Percentiles rank a stretch among this genome's conserved stretches.
phyloP scores from a whole-genome alignment of 2,329 filamentous ascomycete species.

The Penicillium italicum region DNA sequence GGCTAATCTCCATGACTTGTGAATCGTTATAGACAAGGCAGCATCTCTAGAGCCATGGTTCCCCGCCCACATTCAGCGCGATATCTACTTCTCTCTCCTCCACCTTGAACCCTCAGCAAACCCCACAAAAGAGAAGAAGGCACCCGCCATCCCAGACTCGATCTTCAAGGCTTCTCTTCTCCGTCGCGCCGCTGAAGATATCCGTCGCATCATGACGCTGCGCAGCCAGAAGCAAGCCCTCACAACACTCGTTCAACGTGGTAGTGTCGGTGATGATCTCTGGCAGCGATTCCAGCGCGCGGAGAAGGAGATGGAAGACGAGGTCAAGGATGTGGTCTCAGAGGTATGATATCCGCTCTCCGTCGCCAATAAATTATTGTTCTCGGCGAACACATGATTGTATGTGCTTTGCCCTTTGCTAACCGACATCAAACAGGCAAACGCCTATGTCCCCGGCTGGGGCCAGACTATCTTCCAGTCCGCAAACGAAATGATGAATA shows the following conservation, averaged over 20 bases:
- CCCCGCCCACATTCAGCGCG: slow-evolving; percentile 80
- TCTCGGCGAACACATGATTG: neutral
- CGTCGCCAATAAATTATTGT: neutral
- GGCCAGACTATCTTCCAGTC: slow-evolving; percentile 95
- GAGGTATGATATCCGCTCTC: slow-evolving; percentile 59
- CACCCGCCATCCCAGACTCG: slow-evolving; percentile 70
- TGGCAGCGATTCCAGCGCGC: slow-evolving; percentile 89
- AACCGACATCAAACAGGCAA: slow-evolving; percentile 61
- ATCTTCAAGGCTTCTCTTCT: slow-evolving; percentile 84
- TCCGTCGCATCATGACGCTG: slow-evolving; percentile 84
- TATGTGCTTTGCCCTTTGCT: slow-evolving; percentile 17
- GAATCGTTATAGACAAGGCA: slow-evolving; percentile 55
- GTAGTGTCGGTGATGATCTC: slow-evolving; percentile 91
- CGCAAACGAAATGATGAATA: slow-evolving; percentile 91
- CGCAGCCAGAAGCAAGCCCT: slow-evolving; percentile 85
- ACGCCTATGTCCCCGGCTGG: slow-evolving; percentile 84
- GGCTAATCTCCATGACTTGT: slow-evolving; percentile 18
- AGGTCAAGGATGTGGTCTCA: slow-evolving; percentile 86
- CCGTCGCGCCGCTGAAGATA: slow-evolving; percentile 86
- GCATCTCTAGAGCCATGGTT: slow-evolving; percentile 94
- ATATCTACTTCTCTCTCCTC: slow-evolving; percentile 89
- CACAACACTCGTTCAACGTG: slow-evolving; percentile 75
- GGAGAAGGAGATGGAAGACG: slow-evolving; percentile 96
- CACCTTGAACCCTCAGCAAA: slow-evolving; percentile 62
- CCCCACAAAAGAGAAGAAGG: slow-evolving; percentile 60